Percentiles rank a stretch among this genome's conserved stretches.
Conservation (phyloP, 2,329 filamentous ascomycete species). For the Phaeosphaeria sp. region DNA sequence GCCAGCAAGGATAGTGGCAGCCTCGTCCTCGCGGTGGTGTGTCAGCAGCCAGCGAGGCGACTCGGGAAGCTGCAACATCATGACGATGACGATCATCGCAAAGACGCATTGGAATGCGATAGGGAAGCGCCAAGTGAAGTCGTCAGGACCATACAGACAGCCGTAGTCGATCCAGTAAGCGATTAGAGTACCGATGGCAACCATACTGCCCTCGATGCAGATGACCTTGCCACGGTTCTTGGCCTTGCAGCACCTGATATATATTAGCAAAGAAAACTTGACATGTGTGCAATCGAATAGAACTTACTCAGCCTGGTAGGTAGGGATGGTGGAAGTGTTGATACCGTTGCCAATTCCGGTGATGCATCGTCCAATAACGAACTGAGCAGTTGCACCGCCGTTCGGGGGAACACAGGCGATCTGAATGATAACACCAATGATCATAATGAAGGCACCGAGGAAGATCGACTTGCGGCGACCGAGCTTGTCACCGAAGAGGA, state of each 20-base stretch:
- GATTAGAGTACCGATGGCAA: conserved; percentile 58
- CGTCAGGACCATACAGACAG: conserved; percentile 37
- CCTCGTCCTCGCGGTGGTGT: conserved; percentile 54
- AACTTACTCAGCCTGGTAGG: conserved; percentile 58
- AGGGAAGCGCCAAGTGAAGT: conserved; percentile 57
- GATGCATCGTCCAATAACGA: conserved; percentile 59
- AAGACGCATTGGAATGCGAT: conserved; percentile 61
- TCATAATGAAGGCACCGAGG: conserved; percentile 50
- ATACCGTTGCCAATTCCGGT: conserved; percentile 63
- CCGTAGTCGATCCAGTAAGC: conserved; percentile 62
- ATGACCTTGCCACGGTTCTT: conserved; percentile 67
- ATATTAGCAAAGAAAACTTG: neutral
- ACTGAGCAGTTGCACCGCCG: conserved; percentile 52
- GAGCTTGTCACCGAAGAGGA: conserved; percentile 48
- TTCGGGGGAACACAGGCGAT: conserved; percentile 36
- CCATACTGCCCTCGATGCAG: conserved; percentile 62
- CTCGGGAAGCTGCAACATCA: conserved; percentile 47
- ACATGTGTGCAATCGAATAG: fast-evolving
- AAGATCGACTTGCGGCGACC: conserved; percentile 54
- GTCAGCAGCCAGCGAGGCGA: conserved; percentile 43
- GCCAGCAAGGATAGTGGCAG: conserved; percentile 55
- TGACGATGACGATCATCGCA: conserved; percentile 41
- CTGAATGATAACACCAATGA: conserved; percentile 51
- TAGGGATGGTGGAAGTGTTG: conserved; percentile 62
- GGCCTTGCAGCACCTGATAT: conserved; percentile 51